These are phyloP conservation scores for Metschnikowia sp. DNA, from an alignment of 805 yeast genomes.

Conservation along the genomic window DNA sequence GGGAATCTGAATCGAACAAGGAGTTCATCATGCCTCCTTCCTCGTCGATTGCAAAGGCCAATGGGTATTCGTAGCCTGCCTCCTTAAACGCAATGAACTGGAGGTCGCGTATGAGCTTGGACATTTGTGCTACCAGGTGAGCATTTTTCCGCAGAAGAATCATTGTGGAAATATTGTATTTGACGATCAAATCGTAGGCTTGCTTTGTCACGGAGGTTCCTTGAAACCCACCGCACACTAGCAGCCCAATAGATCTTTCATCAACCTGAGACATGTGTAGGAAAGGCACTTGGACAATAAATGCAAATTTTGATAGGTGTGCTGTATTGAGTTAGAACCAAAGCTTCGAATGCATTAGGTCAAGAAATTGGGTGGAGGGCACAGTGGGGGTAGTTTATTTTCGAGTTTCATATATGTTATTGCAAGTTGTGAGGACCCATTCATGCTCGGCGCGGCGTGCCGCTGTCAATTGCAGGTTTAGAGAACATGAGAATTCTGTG, in stretches of 20 bases:
- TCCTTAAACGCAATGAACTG: constrained; percentile 50
- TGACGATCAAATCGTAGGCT: constrained; percentile 48
- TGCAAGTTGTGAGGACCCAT: neutral
- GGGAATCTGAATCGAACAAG: constrained; percentile 47
- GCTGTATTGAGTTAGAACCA: no score
- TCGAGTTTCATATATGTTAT: neutral
- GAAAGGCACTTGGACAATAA: neutral
- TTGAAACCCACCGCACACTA: constrained; percentile 57
- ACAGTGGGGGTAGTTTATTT: neutral
- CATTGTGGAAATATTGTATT: constrained; percentile 50
- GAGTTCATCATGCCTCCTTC: constrained; percentile 65
- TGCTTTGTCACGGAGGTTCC: constrained; percentile 53
- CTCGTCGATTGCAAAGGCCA: constrained; percentile 57
- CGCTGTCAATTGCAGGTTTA: no score
- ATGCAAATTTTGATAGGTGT: neutral
- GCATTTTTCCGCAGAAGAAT: constrained; percentile 53
- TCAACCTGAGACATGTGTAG: constrained; percentile 2
- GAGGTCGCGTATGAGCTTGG: constrained; percentile 47
- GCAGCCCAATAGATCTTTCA: constrained; percentile 40
- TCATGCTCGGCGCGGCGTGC: neutral
- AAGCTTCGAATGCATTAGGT: neutral
- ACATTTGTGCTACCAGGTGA: constrained; percentile 45
- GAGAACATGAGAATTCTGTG: no score
- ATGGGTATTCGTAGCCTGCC: constrained; percentile 49
- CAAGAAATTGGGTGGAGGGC: neutral